Evolutionary conservation across 2,329 filamentous ascomycete species (phyloP).

Genomic region (Neonectria faginata): DNA sequence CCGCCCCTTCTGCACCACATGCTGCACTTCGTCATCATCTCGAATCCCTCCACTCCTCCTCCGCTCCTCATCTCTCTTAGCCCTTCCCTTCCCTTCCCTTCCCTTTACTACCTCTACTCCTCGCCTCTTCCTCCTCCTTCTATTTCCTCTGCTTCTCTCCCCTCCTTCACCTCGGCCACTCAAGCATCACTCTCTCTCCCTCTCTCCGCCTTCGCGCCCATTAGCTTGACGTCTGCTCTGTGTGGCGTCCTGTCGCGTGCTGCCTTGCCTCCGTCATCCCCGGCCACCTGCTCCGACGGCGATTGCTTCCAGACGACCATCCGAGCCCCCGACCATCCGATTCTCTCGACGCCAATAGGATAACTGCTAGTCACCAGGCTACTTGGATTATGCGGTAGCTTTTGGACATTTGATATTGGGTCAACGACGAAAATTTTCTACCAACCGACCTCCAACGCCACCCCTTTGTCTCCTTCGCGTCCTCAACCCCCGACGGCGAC

Average conservation of each 20-base stretch:
- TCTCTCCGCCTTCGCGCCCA: slow-evolving; percentile 27
- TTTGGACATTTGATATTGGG: slow-evolving; percentile 51
- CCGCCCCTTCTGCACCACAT: slow-evolving; percentile 39
- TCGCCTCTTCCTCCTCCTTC: slow-evolving; percentile 38
- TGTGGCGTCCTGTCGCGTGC: slow-evolving; percentile 46
- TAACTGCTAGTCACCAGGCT: slow-evolving; percentile 36
- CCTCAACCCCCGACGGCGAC: slow-evolving; percentile 31
- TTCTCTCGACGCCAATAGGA: slow-evolving; percentile 31
- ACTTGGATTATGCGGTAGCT: slow-evolving; percentile 53
- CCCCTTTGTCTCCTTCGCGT: slow-evolving; percentile 23
- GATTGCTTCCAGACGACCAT: slow-evolving; percentile 41
- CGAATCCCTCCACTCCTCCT: slow-evolving; percentile 40
- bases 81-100: slow-evolving; percentile 22
- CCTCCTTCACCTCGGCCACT: slow-evolving; percentile 37
- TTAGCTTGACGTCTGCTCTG: slow-evolving; percentile 31
- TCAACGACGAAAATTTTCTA: slow-evolving; percentile 39
- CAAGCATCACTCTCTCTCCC: slow-evolving; percentile 32
- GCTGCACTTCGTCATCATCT: slow-evolving; percentile 48
- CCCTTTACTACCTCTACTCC: slow-evolving; percentile 39
- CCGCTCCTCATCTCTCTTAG: slow-evolving; percentile 28
- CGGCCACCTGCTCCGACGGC: slow-evolving; percentile 30
- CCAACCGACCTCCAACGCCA: slow-evolving; percentile 30
- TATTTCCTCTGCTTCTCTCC: slow-evolving; percentile 27
- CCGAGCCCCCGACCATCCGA: slow-evolving; percentile 30
- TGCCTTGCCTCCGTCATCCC: slow-evolving; percentile 27